Evolutionary conservation across 1,284 basidiomycete genomes (phyloP), one percentile per base, ranked within the genome.

Genomic region (Fomes fomentarius): DNA sequence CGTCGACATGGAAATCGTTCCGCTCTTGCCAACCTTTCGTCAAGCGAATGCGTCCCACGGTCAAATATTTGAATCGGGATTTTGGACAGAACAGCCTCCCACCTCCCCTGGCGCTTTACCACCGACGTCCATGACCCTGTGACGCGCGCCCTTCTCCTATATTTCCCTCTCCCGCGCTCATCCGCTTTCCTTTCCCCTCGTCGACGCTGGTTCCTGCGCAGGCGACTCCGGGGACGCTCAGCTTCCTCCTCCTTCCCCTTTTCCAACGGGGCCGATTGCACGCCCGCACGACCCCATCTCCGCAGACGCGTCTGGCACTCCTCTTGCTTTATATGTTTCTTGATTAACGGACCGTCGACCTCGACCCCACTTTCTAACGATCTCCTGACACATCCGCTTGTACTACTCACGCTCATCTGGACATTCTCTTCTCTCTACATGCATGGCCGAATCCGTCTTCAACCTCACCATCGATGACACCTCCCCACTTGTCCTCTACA

Each of bases 401-500:
- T 35, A 12, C 34, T 7, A 28, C 38, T 19, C 38, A 40, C 10
- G 22, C 38, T 17, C 38, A 39, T 3, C 31, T 28, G 31, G 35
- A 17, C 38, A 31, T 35, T 33, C n/a, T 44, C 42, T 38, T 43
- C n/a, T 11, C 49, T 35, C 52, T 60, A 57, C 66, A 75, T 81
- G 71, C 70, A 85, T 84, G 80, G 77, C 76, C 58, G 69, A 71
- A 61, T 46, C 63, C 42, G 57, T 61, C 54, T 74, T 82, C 63
- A 73, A 76, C 62, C 73, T 89, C 70, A 68, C 72, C 53, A 74
- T 91, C 66, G 81, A 86, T 69, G 82, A 90, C 67, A 81, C 82
- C 47, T 89, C 87, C 30, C 89, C 89, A 12, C 68, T 75, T 42
- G 73, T 91, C 62, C 64, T 65, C 35, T 91, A 89, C 72, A 75